Percentiles rank a stretch among this genome's conserved stretches.
Evolutionary conservation across 1,139 yeast genomes (phyloP).

Genomic region (Kazachstania sp.): DNA sequence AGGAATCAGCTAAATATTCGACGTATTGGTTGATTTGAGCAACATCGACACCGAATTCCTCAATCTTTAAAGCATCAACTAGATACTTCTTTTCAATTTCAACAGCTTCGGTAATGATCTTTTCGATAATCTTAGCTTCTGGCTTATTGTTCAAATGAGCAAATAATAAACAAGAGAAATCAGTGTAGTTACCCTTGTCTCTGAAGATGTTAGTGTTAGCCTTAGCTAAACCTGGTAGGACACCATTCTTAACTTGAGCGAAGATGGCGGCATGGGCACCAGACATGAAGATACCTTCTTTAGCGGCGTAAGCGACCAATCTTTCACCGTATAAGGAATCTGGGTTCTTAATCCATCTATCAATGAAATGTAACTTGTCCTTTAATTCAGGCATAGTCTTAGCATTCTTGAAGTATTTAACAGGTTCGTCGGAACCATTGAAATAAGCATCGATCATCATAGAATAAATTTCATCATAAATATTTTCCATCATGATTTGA

Average conservation of each 20-base stretch:
- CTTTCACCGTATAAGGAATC: slow-evolving; percentile 90
- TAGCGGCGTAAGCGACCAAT: slow-evolving; percentile 96
- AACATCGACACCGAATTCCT: slow-evolving; percentile 88
- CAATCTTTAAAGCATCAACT: slow-evolving; percentile 86
- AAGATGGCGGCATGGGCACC: slow-evolving; percentile 97
- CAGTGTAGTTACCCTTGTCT: slow-evolving; percentile 98
- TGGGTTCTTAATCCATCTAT: slow-evolving; percentile 86
- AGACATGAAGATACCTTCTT: slow-evolving; percentile 95
- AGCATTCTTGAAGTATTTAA: slow-evolving; percentile 79
- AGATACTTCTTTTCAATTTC: slow-evolving; percentile 88
- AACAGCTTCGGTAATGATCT: slow-evolving; percentile 91
- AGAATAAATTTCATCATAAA: slow-evolving; percentile 95
- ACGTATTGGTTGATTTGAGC: slow-evolving; percentile 94
- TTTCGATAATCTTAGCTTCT: slow-evolving; percentile 63
- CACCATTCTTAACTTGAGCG: slow-evolving; percentile 96
- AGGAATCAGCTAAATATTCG: slow-evolving; percentile 94
- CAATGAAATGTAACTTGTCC: slow-evolving; percentile 97
- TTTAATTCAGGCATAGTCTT: slow-evolving; percentile 89
- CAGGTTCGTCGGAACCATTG: slow-evolving; percentile 80
- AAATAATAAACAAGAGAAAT: slow-evolving; percentile 91
- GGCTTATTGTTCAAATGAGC: slow-evolving; percentile 91
- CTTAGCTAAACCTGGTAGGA: slow-evolving; percentile 97
- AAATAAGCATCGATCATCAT: slow-evolving; percentile 88
- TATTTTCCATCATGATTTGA: slow-evolving; percentile 99
- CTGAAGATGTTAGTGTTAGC: slow-evolving; percentile 95